Evolutionary conservation across 768 basidiomycete genomes (phyloP).

Genomic region (Suillus cothurnatus): DNA sequence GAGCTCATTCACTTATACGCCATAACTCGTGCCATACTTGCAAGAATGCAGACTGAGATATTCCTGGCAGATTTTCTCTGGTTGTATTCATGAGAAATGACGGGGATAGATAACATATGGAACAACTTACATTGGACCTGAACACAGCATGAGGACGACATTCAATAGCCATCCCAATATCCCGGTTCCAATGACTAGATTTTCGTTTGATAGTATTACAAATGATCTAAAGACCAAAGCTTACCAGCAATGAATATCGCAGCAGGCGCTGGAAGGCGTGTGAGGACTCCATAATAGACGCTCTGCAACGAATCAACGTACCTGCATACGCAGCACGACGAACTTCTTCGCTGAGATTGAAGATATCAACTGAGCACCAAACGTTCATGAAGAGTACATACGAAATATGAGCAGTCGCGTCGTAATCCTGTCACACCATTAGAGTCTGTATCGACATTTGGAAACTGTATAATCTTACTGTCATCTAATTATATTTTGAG

Average conservation of each 20-base stretch:
- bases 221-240: background rate
- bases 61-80: conserved; percentile 67
- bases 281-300: conserved; percentile 1
- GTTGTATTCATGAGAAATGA: conserved; percentile 1
- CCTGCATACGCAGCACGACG: conserved; percentile 78
- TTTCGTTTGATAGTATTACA: conserved; percentile 1
- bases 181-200: conserved; percentile 69
- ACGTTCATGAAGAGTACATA: conserved; percentile 37
- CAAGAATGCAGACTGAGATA: conserved; percentile 73
- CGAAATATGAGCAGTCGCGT: conserved; percentile 83
- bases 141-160: conserved; percentile 84
- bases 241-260: conserved; percentile 61
- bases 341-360: conserved; percentile 66
- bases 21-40: conserved; percentile 40
- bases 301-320: conserved; percentile 35
- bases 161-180: conserved; percentile 86
- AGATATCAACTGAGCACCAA: background rate
- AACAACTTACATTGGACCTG: conserved; percentile 68
- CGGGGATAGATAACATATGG: background rate
- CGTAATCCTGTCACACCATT: conserved; percentile 59
- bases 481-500: conserved; percentile 45
- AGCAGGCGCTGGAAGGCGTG: conserved; percentile 42
- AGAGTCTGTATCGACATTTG: background rate
- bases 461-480: conserved; percentile 37
- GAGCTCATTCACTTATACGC: conserved; percentile 2